Base-by-base conservation (phyloP, 1,139 yeast genomes). In the Hemisphaericaspora xylanilytica region DNA sequence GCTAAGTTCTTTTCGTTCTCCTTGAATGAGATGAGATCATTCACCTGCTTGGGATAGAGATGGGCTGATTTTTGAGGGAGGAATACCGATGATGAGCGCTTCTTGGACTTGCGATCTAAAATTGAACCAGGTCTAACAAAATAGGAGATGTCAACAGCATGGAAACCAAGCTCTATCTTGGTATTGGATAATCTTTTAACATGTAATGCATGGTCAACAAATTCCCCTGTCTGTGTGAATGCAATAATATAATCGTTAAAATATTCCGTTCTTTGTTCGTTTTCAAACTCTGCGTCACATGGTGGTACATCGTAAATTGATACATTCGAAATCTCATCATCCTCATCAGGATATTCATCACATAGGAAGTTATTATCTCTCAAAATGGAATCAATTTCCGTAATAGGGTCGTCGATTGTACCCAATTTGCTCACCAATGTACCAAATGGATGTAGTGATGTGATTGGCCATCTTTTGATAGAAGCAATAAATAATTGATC, bases 401-500 rank as follows among this genome's bases (percentile, higher is more conserved):
- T 86, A 25, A 75, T 70, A 5, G 82, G 75, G 48, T 85, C 92
- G 49, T 83, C 88, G 53, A 86, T 80, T 35, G 78, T 75, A 24
- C 98, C 98, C 48, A 92, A 70, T 53, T 85, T 88, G 39, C 90
- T 87, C 25, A 90, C 85, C 46, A 92, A 70, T 22, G 96, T 90
- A 53, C 98, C 98, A 56, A 92, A 92, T 3, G 98, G 98, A 68
- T 92, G 98, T 59, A 92, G 75, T 0, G 97, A 90, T 14, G 98
- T 92, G 63, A 92, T 92, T 59, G 98, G 98, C 98, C 98, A 92
- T 63, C 98, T 83, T 61, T 92, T 92, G 53, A 92, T 92, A 3
- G 96, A 85, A 0, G 97, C 97, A 46, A 92, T 94, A 57, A 92
- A 92, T 39, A 89, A 68, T 52, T 84, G 86, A 57, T 87, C 81